Conservation (phyloP, 148 eudicot genomes). For the Cornus florida region DNA sequence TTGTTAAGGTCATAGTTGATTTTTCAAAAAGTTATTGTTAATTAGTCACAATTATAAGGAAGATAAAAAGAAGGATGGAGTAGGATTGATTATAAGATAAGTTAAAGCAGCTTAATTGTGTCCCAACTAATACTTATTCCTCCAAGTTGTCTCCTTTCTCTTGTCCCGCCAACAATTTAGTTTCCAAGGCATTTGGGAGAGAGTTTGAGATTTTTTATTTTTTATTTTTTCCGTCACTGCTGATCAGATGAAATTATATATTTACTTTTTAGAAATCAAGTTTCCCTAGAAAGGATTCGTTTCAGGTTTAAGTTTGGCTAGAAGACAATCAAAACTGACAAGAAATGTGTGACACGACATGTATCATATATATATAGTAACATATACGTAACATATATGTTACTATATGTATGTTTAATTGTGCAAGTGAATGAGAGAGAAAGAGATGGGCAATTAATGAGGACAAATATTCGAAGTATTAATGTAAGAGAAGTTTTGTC, state of each 20-base stretch:
- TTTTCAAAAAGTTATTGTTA: too few relatives aligned
- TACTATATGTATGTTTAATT: background rate
- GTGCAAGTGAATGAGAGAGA: slow-evolving; percentile 5
- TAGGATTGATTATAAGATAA: background rate
- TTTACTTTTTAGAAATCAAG: slow-evolving; percentile 12
- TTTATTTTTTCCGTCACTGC: too few relatives aligned
- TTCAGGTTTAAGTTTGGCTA: slow-evolving; percentile 26
- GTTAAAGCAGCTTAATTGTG: background rate
- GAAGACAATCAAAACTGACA: slow-evolving; percentile 19
- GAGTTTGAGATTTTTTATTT: background rate
- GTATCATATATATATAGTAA: too few relatives aligned
- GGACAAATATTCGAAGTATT: slow-evolving; percentile 37
- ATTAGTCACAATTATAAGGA: background rate
- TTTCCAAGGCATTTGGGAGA: slow-evolving; percentile 17
- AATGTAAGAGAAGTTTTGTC: slow-evolving; percentile 6
- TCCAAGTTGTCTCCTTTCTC: background rate
- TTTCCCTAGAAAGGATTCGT: slow-evolving; percentile 3
- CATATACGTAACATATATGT: too few relatives aligned
- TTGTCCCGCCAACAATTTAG: slow-evolving; percentile 16
- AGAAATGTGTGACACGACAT: background rate
- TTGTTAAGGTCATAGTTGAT: too few relatives aligned
- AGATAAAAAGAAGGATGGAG: background rate
- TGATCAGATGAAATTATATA: background rate
- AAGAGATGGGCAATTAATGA: background rate
- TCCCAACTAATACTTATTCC: slow-evolving; percentile 4